A percentile compares a stretch with the other conserved stretches of the same genome.
Conservation (phyloP, 2,329 filamentous ascomycete genomes). For the Paramyrothecium sp. region DNA sequence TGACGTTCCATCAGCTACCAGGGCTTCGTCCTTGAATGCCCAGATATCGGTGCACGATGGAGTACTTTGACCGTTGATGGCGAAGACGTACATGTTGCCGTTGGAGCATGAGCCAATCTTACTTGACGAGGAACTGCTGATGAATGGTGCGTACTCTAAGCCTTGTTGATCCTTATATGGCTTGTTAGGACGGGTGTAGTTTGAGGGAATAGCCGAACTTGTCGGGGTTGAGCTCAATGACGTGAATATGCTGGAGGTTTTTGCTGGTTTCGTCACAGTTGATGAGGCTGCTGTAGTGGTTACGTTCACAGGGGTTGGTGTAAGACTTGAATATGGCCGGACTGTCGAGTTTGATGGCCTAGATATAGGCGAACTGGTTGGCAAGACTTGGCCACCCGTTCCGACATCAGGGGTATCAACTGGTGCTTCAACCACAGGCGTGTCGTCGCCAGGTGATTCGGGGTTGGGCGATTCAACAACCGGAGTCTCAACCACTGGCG, state of each 20-base stretch:
- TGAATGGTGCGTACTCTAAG: conserved; percentile 17
- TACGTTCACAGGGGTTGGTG: neutral
- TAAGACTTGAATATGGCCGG: neutral
- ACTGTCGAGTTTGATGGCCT: neutral
- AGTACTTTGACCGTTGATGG: conserved; percentile 12
- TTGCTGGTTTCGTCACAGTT: neutral
- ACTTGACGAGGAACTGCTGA: conserved; percentile 13
- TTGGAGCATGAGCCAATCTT: conserved; percentile 28
- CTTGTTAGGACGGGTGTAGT: neutral
- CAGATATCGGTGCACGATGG: conserved; percentile 19
- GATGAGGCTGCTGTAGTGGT: neutral
- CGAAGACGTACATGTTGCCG: conserved; percentile 30
- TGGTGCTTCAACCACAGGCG: neutral
- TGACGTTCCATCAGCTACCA: conserved; percentile 18
- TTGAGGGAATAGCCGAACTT: too few species aligned
- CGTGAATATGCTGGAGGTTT: neutral
- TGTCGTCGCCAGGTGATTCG: too few species aligned
- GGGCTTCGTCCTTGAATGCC: conserved; percentile 13
- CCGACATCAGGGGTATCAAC: neutral
- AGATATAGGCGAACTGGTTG: neutral
- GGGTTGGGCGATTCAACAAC: neutral
- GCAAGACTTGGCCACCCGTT: neutral
- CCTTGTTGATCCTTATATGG: conserved; percentile 16
- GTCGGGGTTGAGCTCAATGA: neutral
- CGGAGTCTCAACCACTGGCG: neutral